Conservation (phyloP, 2,329 filamentous ascomycete species). For the Aureobasidium subglaciale region DNA sequence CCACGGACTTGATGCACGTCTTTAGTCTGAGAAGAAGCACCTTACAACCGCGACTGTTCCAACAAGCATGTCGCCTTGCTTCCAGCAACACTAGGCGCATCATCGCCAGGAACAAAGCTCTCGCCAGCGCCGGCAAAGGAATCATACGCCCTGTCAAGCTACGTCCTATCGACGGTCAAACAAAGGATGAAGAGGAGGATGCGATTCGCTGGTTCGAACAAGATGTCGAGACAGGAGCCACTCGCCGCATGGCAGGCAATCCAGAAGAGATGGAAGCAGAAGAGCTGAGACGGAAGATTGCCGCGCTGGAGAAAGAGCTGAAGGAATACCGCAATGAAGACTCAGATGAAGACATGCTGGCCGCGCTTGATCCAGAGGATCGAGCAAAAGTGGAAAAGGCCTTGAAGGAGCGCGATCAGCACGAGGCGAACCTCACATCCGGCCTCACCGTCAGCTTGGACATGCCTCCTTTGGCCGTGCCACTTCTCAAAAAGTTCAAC, state of each 20-base stretch:
- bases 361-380: constrained; percentile 15
- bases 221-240: constrained; percentile 18
- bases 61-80: constrained; percentile 19
- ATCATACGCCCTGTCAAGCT: not conserved
- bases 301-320: constrained; percentile 17
- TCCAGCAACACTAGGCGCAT: constrained; percentile 13
- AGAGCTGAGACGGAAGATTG: constrained; percentile 18
- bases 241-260: constrained; percentile 15
- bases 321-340: constrained; percentile 14
- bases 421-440: not conserved
- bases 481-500: constrained; percentile 17
- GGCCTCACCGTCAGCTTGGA: constrained; percentile 16
- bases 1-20: constrained; percentile 16
- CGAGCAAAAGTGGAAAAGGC: constrained; percentile 15
- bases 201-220: constrained; percentile 19
- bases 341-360: constrained; percentile 17
- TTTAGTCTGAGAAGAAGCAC: constrained; percentile 16
- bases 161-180: too few relatives aligned
- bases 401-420: constrained; percentile 8
- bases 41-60: constrained; percentile 18
- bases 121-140: not conserved
- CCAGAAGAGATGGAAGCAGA: constrained; percentile 18
- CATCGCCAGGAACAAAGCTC: not conserved
- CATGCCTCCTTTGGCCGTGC: constrained; percentile 11
- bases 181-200: constrained; percentile 10